A percentile compares a stretch with the other conserved stretches of the same genome.
Evolutionary conservation across 495 filamentous ascomycete genomes (phyloP).

Genomic region (Rusavskia elegans): DNA sequence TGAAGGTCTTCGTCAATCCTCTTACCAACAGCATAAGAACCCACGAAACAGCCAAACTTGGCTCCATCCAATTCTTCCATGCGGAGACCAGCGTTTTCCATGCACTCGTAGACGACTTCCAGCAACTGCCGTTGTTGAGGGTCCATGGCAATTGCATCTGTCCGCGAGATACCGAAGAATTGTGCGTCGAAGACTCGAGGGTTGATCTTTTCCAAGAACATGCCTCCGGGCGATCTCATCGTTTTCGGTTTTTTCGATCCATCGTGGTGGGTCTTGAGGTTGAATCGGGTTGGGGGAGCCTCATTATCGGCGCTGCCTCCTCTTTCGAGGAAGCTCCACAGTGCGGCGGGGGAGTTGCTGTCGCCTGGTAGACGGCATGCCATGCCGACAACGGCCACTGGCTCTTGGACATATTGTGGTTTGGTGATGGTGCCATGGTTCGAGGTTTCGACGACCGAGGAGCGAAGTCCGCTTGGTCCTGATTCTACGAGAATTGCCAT

Average conservation of each 20-base stretch:
- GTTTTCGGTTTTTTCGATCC: constrained; percentile 5
- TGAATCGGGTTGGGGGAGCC: constrained; percentile 19
- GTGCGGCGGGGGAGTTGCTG: too few species aligned
- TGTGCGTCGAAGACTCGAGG: constrained; percentile 14
- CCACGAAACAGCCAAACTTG: too few species aligned
- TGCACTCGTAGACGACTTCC: constrained; percentile 29
- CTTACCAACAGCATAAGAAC: too few species aligned
- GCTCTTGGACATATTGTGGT: too few species aligned
- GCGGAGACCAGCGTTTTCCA: constrained; percentile 20
- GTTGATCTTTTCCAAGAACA: constrained; percentile 31
- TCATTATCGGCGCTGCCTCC: not conserved
- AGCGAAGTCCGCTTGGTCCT: too few species aligned
- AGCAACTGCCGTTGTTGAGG: constrained; percentile 41
- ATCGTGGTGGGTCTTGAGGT: constrained; percentile 13
- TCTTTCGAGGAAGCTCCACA: too few species aligned
- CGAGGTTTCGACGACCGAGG: too few species aligned
- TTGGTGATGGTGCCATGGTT: too few species aligned
- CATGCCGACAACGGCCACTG: too few species aligned
- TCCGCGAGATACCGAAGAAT: constrained; percentile 18
- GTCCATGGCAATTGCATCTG: constrained; percentile 9
- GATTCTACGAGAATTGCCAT: too few species aligned
- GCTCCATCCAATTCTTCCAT: constrained; percentile 8
- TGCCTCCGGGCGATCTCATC: constrained; percentile 26
- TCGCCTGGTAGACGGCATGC: too few species aligned
- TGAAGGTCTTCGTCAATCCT: too few species aligned